These are phyloP conservation scores for Thozetella sp. DNA, from an alignment of 495 filamentous ascomycete species.

Conservation along the genomic window DNA sequence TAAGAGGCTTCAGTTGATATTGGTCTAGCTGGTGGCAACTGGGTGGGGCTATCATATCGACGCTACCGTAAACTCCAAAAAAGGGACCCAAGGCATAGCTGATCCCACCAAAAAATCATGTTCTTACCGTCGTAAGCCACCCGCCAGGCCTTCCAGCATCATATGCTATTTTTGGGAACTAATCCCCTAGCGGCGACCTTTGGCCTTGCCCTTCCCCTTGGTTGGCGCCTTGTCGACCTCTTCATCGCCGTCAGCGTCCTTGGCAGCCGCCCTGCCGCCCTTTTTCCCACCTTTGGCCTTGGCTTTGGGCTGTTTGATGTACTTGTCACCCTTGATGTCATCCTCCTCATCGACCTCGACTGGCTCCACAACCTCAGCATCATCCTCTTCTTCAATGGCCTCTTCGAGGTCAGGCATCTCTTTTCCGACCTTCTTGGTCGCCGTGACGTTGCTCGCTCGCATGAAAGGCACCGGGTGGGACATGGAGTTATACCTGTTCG, in stretches of 20 bases:
- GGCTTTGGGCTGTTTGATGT: conserved; percentile 85
- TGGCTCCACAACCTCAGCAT: conserved; percentile 64
- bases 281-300: conserved; percentile 49
- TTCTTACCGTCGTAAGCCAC: no score
- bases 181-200: background rate
- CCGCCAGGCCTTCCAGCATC: no score
- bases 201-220: background rate
- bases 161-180: background rate
- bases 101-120: no score
- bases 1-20: no score
- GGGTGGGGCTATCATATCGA: no score
- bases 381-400: conserved; percentile 90
- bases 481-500: conserved; percentile 73
- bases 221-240: background rate
- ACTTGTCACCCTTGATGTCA: conserved; percentile 92
- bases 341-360: conserved; percentile 64
- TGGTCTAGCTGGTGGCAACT: no score
- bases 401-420: conserved; percentile 94
- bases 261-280: conserved; percentile 49
- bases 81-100: no score
- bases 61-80: no score
- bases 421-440: conserved; percentile 68
- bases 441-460: conserved; percentile 78
- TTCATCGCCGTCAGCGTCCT: conserved; percentile 30
- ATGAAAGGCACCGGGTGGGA: conserved; percentile 95